Conservation (phyloP, 2,329 filamentous ascomycete genomes). For the Penicillium sp. region DNA sequence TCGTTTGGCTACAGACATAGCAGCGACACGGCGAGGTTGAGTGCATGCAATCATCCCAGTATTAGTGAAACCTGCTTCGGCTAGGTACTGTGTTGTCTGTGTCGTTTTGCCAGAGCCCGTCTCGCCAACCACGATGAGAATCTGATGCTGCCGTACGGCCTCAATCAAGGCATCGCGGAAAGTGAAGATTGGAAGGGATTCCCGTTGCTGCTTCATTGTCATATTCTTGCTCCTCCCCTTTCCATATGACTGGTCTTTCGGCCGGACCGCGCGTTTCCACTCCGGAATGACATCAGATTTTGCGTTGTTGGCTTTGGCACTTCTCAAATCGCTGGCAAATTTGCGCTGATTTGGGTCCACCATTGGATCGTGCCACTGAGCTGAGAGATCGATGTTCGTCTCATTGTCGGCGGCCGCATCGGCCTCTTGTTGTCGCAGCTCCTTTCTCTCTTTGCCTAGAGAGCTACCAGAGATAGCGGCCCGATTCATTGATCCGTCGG, state of each 20-base stretch:
- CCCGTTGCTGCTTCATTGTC: conserved; percentile 91
- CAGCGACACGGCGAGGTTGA: conserved; percentile 91
- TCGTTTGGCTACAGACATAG: conserved; percentile 96
- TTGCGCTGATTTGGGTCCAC: conserved; percentile 74
- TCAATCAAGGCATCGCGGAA: conserved; percentile 85
- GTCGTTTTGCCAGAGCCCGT: conserved; percentile 97
- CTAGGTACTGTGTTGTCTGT: conserved; percentile 89
- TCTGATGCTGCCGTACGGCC: conserved; percentile 79
- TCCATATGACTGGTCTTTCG: conserved; percentile 73
- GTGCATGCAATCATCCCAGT: conserved; percentile 91
- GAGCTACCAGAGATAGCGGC: conserved; percentile 90
- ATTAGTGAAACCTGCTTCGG: conserved; percentile 84
- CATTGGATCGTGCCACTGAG: conserved; percentile 98
- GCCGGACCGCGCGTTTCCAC: conserved; percentile 81
- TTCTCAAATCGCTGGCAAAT: conserved; percentile 81
- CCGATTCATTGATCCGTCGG: conserved; percentile 92
- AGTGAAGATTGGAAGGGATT: conserved; percentile 79
- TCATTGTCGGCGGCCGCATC: conserved; percentile 57
- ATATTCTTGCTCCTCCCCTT: conserved; percentile 68
- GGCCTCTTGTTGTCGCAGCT: conserved; percentile 82
- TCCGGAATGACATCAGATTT: conserved; percentile 68
- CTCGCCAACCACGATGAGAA: conserved; percentile 93
- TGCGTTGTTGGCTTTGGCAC: conserved; percentile 52
- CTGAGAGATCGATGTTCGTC: conserved; percentile 67
- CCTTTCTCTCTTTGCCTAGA: conserved; percentile 82